Base-by-base conservation (phyloP, 176 grass and related monocot genomes). In the Cenchrus fungigraminus region DNA sequence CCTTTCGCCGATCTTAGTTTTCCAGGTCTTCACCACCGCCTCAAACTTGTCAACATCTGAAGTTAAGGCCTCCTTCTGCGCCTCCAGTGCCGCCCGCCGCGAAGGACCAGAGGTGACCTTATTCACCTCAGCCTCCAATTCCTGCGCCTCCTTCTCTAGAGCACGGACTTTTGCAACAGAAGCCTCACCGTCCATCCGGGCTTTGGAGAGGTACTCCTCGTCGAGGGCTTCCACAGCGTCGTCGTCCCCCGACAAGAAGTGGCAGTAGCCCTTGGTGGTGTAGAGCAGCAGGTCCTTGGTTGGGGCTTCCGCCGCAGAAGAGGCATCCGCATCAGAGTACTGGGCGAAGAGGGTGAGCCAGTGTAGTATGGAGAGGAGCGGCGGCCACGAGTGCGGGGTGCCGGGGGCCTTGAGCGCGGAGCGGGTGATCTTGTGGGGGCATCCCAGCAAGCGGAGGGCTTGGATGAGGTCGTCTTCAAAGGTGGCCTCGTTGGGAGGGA, bases 381-480 rank as follows among this genome's bases (percentile, higher is more conserved):
- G 79, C 6, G 97, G 97, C 97, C 97, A 96, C 10, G 84, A 77
- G 76, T 94, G 97, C 82, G 93, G 97, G 59, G 93, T 94, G 40
- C 93, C 86, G 12, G 93, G 93, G 56, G 88, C 90, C 57, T 94
- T 92, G 60, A 99, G 93, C 3, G 90, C 88, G 45, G 97, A 98
- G 43, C 85, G 79, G 54, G 82, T 89, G 66, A 94, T 81, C 78
- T 91, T 96, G 59, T 78, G 28, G 7, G 93, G 90, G 51, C 89
- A 95, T 4, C 37, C 32, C 11, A 95, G 74, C 12, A 83, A 2
- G 29, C 81, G 87, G 12, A 52, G 50, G 50, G 50, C 50, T 11
- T 52, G 50, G 11, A 52, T 52, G 11, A 52, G 50, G 50, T 52
- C 50, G 11, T 52, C 50, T 11, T 52, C 50, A 11, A 52, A 52